Conservation (phyloP, 1,284 basidiomycete species). For the Ceratorhiza oryzae-sativae region DNA sequence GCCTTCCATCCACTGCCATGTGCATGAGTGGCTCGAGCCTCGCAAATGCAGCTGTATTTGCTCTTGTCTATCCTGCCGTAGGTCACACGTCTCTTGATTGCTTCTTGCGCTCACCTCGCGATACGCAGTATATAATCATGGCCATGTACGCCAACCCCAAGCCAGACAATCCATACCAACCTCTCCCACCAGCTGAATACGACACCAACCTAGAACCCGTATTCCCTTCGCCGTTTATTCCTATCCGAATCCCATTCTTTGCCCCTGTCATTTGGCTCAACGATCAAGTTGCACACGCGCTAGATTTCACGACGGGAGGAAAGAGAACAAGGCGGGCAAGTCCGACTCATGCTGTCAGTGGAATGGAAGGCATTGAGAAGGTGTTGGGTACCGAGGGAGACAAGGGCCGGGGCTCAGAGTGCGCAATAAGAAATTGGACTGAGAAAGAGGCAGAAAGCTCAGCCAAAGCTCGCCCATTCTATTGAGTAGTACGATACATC, state of each 20-base stretch:
- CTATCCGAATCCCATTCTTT: constrained; percentile 79
- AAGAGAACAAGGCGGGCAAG: constrained; percentile 27
- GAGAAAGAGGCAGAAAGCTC: constrained; percentile 42
- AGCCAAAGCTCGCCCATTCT: constrained; percentile 94
- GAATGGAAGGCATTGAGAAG: constrained; percentile 41
- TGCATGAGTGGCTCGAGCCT: constrained; percentile 75
- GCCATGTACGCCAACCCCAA: constrained; percentile 72
- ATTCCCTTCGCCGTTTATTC: constrained; percentile 63
- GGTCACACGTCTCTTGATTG: constrained; percentile 46
- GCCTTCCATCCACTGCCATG: constrained; percentile 67
- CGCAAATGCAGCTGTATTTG: constrained; percentile 78
- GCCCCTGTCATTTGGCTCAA: constrained; percentile 75
- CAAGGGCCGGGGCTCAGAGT: constrained; percentile 18
- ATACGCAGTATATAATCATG: constrained; percentile 74
- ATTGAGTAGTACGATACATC: constrained; percentile 80
- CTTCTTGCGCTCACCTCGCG: constrained; percentile 40
- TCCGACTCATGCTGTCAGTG: constrained; percentile 16
- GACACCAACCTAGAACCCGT: constrained; percentile 56
- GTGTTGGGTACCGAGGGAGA: constrained; percentile 43
- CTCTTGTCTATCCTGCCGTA: constrained; percentile 77
- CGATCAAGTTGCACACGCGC: constrained; percentile 67
- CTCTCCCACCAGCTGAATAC: constrained; percentile 52
- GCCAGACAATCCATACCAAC: constrained; percentile 74
- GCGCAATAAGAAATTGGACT: constrained; percentile 19
- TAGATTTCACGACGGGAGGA: constrained; percentile 59